Base-by-base conservation (phyloP, 2,329 filamentous ascomycete species). In the Grosmannia clavigera region DNA sequence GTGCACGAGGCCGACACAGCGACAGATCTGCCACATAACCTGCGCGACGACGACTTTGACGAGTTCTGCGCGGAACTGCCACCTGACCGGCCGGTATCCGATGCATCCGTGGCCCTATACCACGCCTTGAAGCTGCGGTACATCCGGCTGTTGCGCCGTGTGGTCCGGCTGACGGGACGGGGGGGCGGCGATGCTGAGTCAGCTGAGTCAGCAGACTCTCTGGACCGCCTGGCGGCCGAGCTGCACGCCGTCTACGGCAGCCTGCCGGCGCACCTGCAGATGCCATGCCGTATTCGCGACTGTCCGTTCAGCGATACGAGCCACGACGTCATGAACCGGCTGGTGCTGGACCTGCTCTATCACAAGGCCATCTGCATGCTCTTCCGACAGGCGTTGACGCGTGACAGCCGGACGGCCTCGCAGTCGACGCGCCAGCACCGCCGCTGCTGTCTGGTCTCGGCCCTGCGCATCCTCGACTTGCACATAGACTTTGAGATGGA, bases 41-140 rank as follows among this genome's bases (percentile, higher is more conserved):
- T 88, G 38, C 76, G 80, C 59, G 85, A 89, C 67, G 78, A 83
- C 38, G 85, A 88, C 67, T 85, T 88, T 64, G 76, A 78, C 63
- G 78, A 83, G 68, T 70, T 80, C 60, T 78, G 74, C 52, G 71
- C 70, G 33, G 76, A 77, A 53, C 69, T 88, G 40, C 85, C 86
- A 0, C 75, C 78, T 0, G 71, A 77, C 3, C 75, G 84, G 22
- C 81, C 84, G 1, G 65, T 71, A 11, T 74, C 75, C 1, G 82
- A 87, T 62, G 77, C 81, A 54, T 87, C 85, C 0, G 73, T 77
- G 2, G 74, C 81, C 67, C 77, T 77, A 3, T 83, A 82, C 61
- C 74, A 75, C 2, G 76, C 80, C 43, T 69, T 73, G 62, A 84
- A 83, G 68, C 73, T 62, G 11, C 57, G 48, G 2, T 22, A 57